Evolutionary conservation across 73 alveolate genomes (phyloP), one percentile per base, ranked within the genome.

Genomic region (Tetrahymena elliotti): DNA sequence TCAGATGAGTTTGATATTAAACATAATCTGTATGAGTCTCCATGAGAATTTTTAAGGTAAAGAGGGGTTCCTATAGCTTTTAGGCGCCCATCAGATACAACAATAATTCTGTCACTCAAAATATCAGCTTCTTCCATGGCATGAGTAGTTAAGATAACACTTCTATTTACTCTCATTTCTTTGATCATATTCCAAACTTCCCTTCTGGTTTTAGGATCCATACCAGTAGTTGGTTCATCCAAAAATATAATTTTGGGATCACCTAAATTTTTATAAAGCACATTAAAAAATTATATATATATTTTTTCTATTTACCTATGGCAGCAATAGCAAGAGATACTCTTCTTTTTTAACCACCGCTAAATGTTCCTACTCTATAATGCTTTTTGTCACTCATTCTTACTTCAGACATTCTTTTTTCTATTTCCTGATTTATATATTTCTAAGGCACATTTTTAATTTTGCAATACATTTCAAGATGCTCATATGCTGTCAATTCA

Each of bases 61-160:
- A 99, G 97, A 53, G 99, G 98, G 37, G 99, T 99, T 4, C 99
- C 99, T 20, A 98, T 97, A 88, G 99, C 99, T 37, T 98, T 97
- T 94, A 96, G 95, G 93, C 97, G 96, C 0, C 99, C 99, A 84
- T 98, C 99, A 93, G 97, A 97, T 96, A 99, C 98, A 38, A 99
- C 98, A 20, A 99, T 99, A 35, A 99, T 98, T 92, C 99, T 95
- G 94, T 99, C 99, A 52, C 99, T 97, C 93, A 99, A 97, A 24
- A 97, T 98, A 95, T 99, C 99, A 0, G 99, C 99, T 95, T 99
- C 99, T 94, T 99, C 99, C 98, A 99, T 98, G 20, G 99, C 98
- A 97, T 99, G 99, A 52, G 99, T 99, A 1, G 99, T 99, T 84
- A 99, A 95, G n/a, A 99, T 96, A 9, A 99, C 97, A 33, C 98